Evolutionary conservation across 495 filamentous ascomycete species (phyloP).

Genomic region (Letharia columbiana): DNA sequence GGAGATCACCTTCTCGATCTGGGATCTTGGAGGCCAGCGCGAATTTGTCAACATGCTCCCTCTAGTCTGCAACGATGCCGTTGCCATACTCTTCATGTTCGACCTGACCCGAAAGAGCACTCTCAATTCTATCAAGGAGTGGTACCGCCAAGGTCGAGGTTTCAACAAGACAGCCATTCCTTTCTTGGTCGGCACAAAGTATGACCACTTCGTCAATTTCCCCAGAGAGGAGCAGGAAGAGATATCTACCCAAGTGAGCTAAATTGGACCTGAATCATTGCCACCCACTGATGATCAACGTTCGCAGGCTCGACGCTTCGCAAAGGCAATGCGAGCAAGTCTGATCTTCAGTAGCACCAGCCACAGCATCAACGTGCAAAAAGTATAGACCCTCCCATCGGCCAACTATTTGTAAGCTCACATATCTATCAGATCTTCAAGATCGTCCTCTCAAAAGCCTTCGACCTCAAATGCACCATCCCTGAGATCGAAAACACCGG

Average conservation of each 20-base stretch:
- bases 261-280: background rate
- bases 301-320: conserved; percentile 79
- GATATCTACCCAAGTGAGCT: conserved; percentile 79
- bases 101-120: conserved; percentile 97
- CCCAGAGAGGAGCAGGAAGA: conserved; percentile 95
- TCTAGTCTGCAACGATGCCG: conserved; percentile 95
- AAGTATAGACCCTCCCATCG: conserved; percentile 47
- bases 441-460: conserved; percentile 96
- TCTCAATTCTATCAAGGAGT: conserved; percentile 97
- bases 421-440: conserved; percentile 77
- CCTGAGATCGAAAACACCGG: conserved; percentile 97
- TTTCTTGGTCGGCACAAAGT: conserved; percentile 93
- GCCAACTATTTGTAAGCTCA: conserved; percentile 23
- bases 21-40: conserved; percentile 95
- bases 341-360: conserved; percentile 98
- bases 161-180: conserved; percentile 99
- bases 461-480: conserved; percentile 97
- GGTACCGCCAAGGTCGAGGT: conserved; percentile 94
- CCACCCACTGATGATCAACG: conserved; percentile 15
- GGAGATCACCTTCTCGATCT: conserved; percentile 99
- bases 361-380: conserved; percentile 98
- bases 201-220: conserved; percentile 98
- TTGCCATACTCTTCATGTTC: conserved; percentile 99
- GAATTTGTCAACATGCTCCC: conserved; percentile 99
- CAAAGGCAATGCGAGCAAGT: conserved; percentile 94